These are phyloP conservation scores for Smittium culicis DNA, from an alignment of 371 early-diverging fungal species.

Conservation along the genomic window DNA sequence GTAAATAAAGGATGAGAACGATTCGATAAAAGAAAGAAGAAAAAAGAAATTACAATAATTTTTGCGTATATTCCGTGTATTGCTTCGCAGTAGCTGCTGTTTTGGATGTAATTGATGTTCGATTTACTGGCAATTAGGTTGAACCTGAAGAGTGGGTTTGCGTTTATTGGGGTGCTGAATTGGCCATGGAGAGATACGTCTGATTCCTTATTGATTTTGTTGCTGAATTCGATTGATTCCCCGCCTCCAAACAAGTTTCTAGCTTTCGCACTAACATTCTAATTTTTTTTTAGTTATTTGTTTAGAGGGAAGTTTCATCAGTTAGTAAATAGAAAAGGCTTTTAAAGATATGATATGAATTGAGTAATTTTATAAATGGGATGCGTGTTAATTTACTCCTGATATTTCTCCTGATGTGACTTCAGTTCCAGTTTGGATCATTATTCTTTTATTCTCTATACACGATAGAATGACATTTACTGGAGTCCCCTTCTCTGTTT, in stretches of 20 bases:
- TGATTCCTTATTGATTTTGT: conserved; percentile 55
- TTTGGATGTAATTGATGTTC: conserved; percentile 16
- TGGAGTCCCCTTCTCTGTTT: conserved; percentile 35
- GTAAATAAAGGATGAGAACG: no score
- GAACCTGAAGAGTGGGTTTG: conserved; percentile 30
- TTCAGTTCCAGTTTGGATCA: conserved; percentile 65
- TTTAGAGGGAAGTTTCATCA: no score
- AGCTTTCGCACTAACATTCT: conserved; percentile 22
- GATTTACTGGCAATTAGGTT: conserved; percentile 30
- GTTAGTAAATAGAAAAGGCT: no score
- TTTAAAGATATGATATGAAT: no score
- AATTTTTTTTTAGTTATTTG: no score
- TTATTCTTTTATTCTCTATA: conserved; percentile 51
- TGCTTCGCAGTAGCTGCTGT: conserved; percentile 5
- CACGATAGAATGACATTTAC: conserved; percentile 51
- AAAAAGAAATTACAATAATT: not conserved
- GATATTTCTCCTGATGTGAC: conserved; percentile 68
- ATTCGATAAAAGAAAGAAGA: not conserved
- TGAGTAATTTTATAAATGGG: no score
- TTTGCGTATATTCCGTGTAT: not conserved
- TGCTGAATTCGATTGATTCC: conserved; percentile 54
- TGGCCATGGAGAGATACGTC: conserved; percentile 54
- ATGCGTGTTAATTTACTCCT: no score
- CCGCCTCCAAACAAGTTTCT: conserved; percentile 75
- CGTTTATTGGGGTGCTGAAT: conserved; percentile 29